These are phyloP conservation scores for Oryza glaberrima DNA, from an alignment of 176 grass and related monocot genomes.

Conservation along the genomic window DNA sequence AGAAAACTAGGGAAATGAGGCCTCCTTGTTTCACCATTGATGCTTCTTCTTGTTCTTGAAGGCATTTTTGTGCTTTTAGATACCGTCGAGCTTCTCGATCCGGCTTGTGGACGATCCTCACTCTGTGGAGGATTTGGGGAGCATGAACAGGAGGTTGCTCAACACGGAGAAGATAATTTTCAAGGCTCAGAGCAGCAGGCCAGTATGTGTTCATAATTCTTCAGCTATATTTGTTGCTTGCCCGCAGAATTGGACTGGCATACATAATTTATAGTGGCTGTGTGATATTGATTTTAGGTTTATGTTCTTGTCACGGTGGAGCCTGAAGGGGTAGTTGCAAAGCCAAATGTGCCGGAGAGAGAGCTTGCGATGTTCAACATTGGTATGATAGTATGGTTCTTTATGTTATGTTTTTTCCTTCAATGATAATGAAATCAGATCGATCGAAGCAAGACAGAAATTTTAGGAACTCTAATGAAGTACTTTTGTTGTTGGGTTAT, in stretches of 20 bases:
- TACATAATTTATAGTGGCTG: not conserved
- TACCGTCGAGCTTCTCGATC: conserved; percentile 80
- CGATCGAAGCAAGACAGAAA: not conserved
- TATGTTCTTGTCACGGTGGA: conserved; percentile 75
- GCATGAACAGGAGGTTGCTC: conserved; percentile 83
- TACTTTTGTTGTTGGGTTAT: not conserved
- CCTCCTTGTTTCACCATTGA: not conserved
- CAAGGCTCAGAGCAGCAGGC: conserved; percentile 52
- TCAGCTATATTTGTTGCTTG: conserved; percentile 5
- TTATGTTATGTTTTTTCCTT: not conserved
- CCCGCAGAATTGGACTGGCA: not conserved
- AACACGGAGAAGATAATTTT: conserved; percentile 95
- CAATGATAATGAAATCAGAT: not conserved
- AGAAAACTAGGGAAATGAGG: not conserved
- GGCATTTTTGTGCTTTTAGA: conserved; percentile 40
- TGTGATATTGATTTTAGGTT: conserved; percentile 51
- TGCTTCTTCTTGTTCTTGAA: not conserved
- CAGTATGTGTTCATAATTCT: conserved; percentile 32
- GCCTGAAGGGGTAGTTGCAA: conserved; percentile 69
- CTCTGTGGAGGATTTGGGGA: conserved; percentile 23
- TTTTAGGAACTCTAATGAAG: not conserved
- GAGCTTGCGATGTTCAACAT: conserved; percentile 85
- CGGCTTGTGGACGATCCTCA: conserved; percentile 38
- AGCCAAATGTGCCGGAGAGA: conserved; percentile 57
- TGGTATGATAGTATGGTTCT: conserved; percentile 43